Evolutionary conservation across 2,329 filamentous ascomycete genomes (phyloP), one percentile per base, ranked within the genome.

Genomic region (Cytospora piceae): DNA sequence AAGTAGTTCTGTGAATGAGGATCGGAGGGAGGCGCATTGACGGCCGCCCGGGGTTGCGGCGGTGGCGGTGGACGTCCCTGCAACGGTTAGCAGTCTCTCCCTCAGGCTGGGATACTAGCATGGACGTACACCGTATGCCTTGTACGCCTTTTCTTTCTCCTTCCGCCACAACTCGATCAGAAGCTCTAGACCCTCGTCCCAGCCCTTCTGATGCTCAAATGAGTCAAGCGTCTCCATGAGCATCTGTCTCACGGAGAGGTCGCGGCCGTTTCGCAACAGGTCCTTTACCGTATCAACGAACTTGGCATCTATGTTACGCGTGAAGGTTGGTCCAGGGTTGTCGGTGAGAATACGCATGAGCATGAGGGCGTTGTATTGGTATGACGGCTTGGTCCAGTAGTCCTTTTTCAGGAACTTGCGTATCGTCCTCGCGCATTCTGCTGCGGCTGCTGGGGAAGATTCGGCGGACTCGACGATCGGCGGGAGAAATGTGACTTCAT

Each of bases 361-460:
- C 95, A 98, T 98, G 73, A 98, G 88, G 69, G 93, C 90, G 79
- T 98, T 97, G 83, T 97, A 98, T 77, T 98, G 94, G 71, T 89
- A 88, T 72, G 91, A 88, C 12, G 92, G 82, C 55, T 81, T 81
- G 31, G 77, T 75, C 72, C 78, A 87, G 77, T 92, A 88, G 55
- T 94, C 90, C 70, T 88, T 90, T 71, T 87, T 84, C 67, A 99
- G 82, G 76, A 90, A 94, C 76, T 92, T 94, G 75, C 92, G 90
- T 74, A 98, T 92, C 70, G 90, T 83, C 70, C 86, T 82, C 58
- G 93, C 93, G 71, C 92, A 92, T 72, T 94, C 91, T 69, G 89
- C 87, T 29, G 94, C 94, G 7, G 95, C 95, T 56, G 83, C 81
- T 11, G 95, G 94, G 56, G 92, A 96, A 32, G 94, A 97, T 77